Base-by-base conservation (phyloP, 2,329 filamentous ascomycete species). In the Podosphaera fusca region DNA sequence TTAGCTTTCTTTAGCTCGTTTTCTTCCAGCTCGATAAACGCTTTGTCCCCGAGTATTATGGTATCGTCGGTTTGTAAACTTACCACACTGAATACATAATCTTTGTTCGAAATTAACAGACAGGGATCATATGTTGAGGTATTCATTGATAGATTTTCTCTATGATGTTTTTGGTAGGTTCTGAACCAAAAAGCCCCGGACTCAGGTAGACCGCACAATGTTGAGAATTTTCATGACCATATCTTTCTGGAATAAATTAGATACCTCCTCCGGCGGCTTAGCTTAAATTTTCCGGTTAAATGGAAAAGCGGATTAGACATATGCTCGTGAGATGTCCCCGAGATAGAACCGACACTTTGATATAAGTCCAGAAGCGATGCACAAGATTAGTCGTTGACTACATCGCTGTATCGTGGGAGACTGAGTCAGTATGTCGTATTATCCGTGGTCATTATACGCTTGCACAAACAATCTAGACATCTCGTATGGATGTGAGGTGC, bases 391-490 rank as follows among this genome's bases (percentile, higher is more conserved):
- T 50, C 57, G 2, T 46, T 58, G 31, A 34, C 40, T 58, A 5
- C 34, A 30, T 47, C 45, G 38, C 46, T 58, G 55, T 5, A 58
- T 56, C 3, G 55, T 58, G 6, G 47, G 54, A 33, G 57, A 58
- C 47, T 56, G 36, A 2, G 58, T 59, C 12, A 59, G 36, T 6
- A 59, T 50, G 10, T 31, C 21, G 2, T 45, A n/a, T 45, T 59
- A 57, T 55, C 51, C 56, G 2, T 55, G 12, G 36, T 59, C 58
- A 14, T 57, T 55, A 34, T 57, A 59, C 2, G n/a, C 58, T 47
- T 59, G 58, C 10, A 58, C 50, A 9, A 53, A n/a, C 8, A 53
- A 7, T 34, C 50, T 53, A 4, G 50, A 53, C 35, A 31, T 53
- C n/a, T 55, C 52, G 34, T 36, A 55, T 47, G 46, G 46, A n/a